A percentile compares a stretch with the other conserved stretches of the same genome.
Evolutionary conservation across 345 rosid genomes (phyloP).

Genomic region (Populus deltoides): DNA sequence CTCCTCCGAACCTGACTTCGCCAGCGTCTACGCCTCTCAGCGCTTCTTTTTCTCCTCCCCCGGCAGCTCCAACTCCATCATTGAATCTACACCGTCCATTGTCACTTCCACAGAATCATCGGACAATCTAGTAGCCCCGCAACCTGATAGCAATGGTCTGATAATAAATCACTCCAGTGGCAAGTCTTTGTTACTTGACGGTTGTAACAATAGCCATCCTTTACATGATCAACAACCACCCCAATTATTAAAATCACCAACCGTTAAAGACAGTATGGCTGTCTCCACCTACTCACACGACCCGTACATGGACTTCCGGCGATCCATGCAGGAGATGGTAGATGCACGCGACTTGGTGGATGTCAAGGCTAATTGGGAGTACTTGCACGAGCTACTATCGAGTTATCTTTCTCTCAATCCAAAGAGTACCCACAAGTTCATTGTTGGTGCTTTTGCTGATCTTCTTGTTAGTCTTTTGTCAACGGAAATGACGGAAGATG

Average conservation of each 20-base stretch:
- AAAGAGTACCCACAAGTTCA: constrained; percentile 55
- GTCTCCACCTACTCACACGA: constrained; percentile 73
- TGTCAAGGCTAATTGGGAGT: constrained; percentile 60
- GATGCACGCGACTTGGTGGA: constrained; percentile 61
- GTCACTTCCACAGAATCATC: constrained; percentile 25
- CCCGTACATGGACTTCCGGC: constrained; percentile 77
- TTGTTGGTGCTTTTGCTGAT: constrained; percentile 77
- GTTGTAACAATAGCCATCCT: not conserved
- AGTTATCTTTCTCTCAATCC: constrained; percentile 76
- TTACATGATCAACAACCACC: not conserved
- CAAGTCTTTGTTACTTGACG: not conserved
- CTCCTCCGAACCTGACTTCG: constrained; percentile 53
- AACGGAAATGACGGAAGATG: not conserved
- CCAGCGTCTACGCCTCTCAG: constrained; percentile 64
- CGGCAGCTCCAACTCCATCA: constrained; percentile 84
- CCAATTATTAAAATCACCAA: constrained; percentile 1
- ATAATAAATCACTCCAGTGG: not conserved
- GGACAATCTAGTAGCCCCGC: not conserved
- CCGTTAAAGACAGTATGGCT: constrained; percentile 45
- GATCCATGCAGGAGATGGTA: constrained; percentile 97
- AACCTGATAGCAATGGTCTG: not conserved
- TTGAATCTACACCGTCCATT: constrained; percentile 46
- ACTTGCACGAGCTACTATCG: constrained; percentile 69
- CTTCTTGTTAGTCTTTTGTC: constrained; percentile 66
- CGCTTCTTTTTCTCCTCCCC: constrained; percentile 95